Evolutionary conservation across 2,329 filamentous ascomycete species (phyloP).

Genomic region (Fusarium albosuccineum): DNA sequence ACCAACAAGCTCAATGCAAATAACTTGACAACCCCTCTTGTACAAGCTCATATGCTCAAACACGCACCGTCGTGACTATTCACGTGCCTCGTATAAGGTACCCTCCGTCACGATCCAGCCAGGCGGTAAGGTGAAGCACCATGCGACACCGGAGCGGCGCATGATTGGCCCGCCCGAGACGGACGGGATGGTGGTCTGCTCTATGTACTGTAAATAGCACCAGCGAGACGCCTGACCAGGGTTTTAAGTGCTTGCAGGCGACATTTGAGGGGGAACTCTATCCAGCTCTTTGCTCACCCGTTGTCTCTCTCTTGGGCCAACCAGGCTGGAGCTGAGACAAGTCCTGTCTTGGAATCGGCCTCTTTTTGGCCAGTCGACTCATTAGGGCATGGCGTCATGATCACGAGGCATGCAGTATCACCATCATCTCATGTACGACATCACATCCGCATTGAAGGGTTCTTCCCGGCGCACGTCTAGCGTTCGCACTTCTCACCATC

Average conservation of each 20-base stretch:
- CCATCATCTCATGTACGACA: no score
- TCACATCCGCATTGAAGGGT: no score
- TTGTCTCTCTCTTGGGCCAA: constrained; percentile 5
- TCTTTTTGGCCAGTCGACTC: background rate
- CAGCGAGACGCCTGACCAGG: constrained; percentile 31
- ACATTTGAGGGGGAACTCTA: constrained; percentile 9
- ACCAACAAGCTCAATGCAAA: background rate
- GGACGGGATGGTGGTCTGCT: constrained; percentile 19
- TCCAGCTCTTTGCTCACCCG: constrained; percentile 2
- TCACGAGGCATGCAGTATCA: background rate
- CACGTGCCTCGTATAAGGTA: constrained; percentile 19
- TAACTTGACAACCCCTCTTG: background rate
- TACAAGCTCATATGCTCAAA: background rate
- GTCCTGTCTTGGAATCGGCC: background rate
- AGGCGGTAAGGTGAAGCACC: constrained; percentile 29
- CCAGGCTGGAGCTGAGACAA: constrained; percentile 2
- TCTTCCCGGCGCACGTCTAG: no score
- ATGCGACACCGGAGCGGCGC: background rate
- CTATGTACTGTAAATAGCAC: constrained; percentile 33
- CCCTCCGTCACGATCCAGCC: constrained; percentile 28
- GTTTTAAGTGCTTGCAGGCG: constrained; percentile 47
- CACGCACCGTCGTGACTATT: constrained; percentile 1
- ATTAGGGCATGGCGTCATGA: background rate
- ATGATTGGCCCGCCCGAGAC: constrained; percentile 37
- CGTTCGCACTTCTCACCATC: background rate